Evolutionary conservation across 2,329 filamentous ascomycete species (phyloP).

Genomic region (Cercospora janseana): DNA sequence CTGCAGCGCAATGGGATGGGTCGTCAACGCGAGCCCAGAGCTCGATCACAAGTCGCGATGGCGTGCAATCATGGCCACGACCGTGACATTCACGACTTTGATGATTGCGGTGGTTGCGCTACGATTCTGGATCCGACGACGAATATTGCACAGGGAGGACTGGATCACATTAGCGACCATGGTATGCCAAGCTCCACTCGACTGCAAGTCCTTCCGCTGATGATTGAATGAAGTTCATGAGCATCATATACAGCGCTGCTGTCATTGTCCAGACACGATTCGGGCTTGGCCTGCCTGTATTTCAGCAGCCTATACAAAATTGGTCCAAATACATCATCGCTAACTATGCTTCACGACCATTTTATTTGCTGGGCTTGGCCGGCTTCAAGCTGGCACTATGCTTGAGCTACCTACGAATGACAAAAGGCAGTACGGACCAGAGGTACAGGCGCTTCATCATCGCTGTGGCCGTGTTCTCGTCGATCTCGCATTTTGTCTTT

Average conservation of each 20-base stretch:
- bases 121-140: constrained; percentile 20
- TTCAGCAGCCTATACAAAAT: constrained; percentile 13
- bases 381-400: constrained; percentile 24
- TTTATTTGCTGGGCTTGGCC: constrained; percentile 23
- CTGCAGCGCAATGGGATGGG: constrained; percentile 18
- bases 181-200: constrained; percentile 7
- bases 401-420: constrained; percentile 24
- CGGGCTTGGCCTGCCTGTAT: constrained; percentile 18
- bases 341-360: constrained; percentile 22
- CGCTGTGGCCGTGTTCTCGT: constrained; percentile 19
- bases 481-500: constrained; percentile 16
- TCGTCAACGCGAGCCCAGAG: constrained; percentile 16
- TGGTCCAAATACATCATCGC: constrained; percentile 14
- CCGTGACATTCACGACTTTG: constrained; percentile 14
- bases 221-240: too few species aligned
- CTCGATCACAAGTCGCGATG: constrained; percentile 18
- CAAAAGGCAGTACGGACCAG: constrained; percentile 16
- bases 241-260: constrained; percentile 18
- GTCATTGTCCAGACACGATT: constrained; percentile 20
- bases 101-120: constrained; percentile 16
- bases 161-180: constrained; percentile 23
- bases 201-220: too few species aligned
- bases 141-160: constrained; percentile 19
- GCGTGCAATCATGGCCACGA: constrained; percentile 17
- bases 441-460: constrained; percentile 19